Evolutionary conservation across 2,329 filamentous ascomycete genomes (phyloP), one percentile per base, ranked within the genome.

Genomic region (Exserohilum turcica): DNA sequence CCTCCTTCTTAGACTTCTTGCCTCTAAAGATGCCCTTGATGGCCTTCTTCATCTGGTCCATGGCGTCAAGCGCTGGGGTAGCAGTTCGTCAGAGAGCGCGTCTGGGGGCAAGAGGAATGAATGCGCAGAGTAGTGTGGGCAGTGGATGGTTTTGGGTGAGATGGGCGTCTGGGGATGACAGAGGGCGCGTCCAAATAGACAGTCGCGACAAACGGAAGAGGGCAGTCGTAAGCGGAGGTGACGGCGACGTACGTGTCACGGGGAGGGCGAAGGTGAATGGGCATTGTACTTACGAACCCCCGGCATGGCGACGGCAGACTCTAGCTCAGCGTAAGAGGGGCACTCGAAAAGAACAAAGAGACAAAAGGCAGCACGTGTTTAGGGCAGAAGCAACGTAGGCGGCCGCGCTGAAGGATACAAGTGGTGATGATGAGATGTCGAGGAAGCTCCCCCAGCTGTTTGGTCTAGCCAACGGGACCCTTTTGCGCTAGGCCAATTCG

Each of bases 241-340:
- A 31, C 33, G 27, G 45, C 21, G 33, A 10, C 9, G 36, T 31
- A 19, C 28, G 36, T 10, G 37, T 29, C 43, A 55, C 37, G 49
- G 35, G 12, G 36, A 52, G 16, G 29, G 36, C 44, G 49, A 35
- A 49, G 47, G 48, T 53, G 51, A 53, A 29, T 24, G 40, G 40
- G 45, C 48, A 37, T 53, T 37, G 56, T 54, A 75, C 73, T 70
- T 69, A 75, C 73, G 73, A 53, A 75, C 72, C 61, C 73, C 73
- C 54, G 73, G 73, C 73, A 75, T 75, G 57, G 42, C 69, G 62
- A 48, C 27, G 45, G 40, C 36, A 39, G 48, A 37, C 13, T 32
- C 29, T 37, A 35, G 43, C 29, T 24, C 19, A 32, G 24, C 24
- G 35, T 36, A 27, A 43, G 39, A 40, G 15, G 32, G 42, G 43